phyloP scores from a whole-genome alignment of 306 rosid species.

The Castanea sativa region DNA sequence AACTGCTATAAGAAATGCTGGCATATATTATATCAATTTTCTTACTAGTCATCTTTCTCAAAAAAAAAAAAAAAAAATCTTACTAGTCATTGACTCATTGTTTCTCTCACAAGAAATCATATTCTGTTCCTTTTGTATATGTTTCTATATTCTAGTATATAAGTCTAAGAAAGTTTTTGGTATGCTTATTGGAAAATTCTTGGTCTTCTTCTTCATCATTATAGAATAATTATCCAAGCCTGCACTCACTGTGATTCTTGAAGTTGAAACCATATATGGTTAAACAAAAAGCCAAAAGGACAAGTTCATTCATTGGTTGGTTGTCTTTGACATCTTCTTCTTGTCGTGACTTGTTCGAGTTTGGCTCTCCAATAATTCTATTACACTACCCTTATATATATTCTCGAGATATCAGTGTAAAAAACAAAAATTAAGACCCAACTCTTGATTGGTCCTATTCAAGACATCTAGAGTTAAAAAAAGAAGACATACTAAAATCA shows the following conservation, averaged over 20 bases:
- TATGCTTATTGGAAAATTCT: neutral
- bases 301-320: neutral
- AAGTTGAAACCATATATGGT: neutral
- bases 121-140: neutral
- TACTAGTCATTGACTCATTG: too few species aligned
- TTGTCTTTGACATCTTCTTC: slow-evolving; percentile 5
- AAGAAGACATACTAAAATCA: too few species aligned
- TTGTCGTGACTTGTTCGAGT: slow-evolving; percentile 17
- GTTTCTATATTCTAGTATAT: too few species aligned
- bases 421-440: neutral
- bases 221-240: neutral
- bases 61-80: too few species aligned
- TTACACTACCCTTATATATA: neutral
- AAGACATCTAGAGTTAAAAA: neutral
- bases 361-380: neutral
- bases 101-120: neutral
- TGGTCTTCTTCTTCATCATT: neutral
- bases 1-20: too few species aligned
- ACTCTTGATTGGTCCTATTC: neutral
- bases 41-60: too few species aligned
- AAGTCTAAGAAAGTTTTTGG: too few species aligned
- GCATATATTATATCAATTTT: too few species aligned
- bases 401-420: slow-evolving; percentile 9
- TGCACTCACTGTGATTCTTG: neutral
- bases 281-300: neutral